Percentiles rank a stretch among this genome's conserved stretches.
These are phyloP conservation scores for Perilla frutescens DNA, from an alignment of 257 asterid species.

Conservation along the genomic window DNA sequence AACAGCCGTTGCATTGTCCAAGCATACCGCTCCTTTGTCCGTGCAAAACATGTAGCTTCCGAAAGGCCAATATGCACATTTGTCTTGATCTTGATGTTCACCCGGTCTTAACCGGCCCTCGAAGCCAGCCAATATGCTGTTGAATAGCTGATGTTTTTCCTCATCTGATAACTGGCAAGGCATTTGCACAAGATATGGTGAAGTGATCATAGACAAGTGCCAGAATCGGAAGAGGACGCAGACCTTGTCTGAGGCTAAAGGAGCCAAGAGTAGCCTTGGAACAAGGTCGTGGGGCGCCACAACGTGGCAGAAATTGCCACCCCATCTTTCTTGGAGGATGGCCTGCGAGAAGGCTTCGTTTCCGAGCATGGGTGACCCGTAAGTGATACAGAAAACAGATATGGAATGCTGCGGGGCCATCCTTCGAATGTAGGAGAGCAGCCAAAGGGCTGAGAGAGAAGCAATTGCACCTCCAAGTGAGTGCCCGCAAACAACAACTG, in stretches of 20 bases:
- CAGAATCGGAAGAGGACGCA: no score
- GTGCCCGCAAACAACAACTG: constrained; percentile 65
- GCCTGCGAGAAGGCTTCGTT: constrained; percentile 60
- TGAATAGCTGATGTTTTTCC: constrained; percentile 38
- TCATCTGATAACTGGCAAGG: constrained; percentile 42
- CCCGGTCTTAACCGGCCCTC: constrained; percentile 19
- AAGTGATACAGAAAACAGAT: constrained; percentile 66
- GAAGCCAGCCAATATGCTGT: constrained; percentile 31
- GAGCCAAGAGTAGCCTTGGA: constrained; percentile 63
- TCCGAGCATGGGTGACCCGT: constrained; percentile 76
- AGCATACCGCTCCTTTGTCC: constrained; percentile 60
- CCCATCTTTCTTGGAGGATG: constrained; percentile 76
- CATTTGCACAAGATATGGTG: no score
- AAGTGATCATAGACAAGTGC: constrained; percentile 43
- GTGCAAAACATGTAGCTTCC: constrained; percentile 78
- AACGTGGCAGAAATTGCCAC: constrained; percentile 69
- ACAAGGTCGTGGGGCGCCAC: constrained; percentile 67
- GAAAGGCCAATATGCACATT: constrained; percentile 58
- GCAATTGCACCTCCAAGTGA: constrained; percentile 76
- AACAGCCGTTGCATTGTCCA: constrained; percentile 59
- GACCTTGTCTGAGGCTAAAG: no score
- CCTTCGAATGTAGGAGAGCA: constrained; percentile 49
- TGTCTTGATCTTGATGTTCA: constrained; percentile 24
- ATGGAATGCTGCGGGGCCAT: constrained; percentile 35
- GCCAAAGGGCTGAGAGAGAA: constrained; percentile 72